Evolutionary conservation across 768 basidiomycete species (phyloP).

Genomic region (Boletus patriciae): DNA sequence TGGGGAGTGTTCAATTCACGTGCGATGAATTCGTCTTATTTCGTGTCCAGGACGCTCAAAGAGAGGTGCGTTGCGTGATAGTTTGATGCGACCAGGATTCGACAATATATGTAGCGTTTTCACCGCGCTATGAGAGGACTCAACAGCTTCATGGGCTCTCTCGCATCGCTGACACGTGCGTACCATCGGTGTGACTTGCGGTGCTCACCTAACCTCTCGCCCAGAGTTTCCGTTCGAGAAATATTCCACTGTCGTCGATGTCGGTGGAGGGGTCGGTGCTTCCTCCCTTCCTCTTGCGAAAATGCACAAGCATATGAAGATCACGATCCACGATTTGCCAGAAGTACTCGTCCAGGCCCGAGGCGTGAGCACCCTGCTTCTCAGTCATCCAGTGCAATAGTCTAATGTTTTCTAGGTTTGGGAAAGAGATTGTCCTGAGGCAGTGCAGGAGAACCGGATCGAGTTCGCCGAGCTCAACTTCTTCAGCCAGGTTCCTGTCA

Average conservation of each 20-base stretch:
- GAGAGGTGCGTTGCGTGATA: slow-evolving; percentile 16
- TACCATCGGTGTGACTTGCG: neutral
- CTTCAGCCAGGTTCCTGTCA: slow-evolving; percentile 28
- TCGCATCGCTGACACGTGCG: slow-evolving; percentile 25
- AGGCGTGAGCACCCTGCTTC: slow-evolving; percentile 6
- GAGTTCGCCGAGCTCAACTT: slow-evolving; percentile 34
- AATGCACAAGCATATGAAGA: slow-evolving; percentile 29
- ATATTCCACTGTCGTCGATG: slow-evolving; percentile 33
- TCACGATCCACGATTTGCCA: slow-evolving; percentile 35
- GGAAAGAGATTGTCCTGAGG: slow-evolving; percentile 24
- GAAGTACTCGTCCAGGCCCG: slow-evolving; percentile 24
- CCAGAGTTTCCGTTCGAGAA: slow-evolving; percentile 36
- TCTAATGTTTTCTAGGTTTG: slow-evolving; percentile 22
- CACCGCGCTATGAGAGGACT: slow-evolving; percentile 28
- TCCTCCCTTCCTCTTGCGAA: slow-evolving; percentile 32
- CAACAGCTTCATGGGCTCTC: slow-evolving; percentile 24
- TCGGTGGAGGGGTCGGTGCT: slow-evolving; percentile 37
- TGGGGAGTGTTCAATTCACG: neutral
- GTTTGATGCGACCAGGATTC: neutral
- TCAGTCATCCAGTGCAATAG: too few species aligned
- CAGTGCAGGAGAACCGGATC: slow-evolving; percentile 24
- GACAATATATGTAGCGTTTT: slow-evolving; percentile 14
- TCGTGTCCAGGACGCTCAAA: slow-evolving; percentile 11
- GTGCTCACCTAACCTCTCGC: neutral
- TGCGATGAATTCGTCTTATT: neutral